These are phyloP conservation scores for Cyamopsis tetragonoloba DNA, from an alignment of 306 rosid species.

Conservation along the genomic window DNA sequence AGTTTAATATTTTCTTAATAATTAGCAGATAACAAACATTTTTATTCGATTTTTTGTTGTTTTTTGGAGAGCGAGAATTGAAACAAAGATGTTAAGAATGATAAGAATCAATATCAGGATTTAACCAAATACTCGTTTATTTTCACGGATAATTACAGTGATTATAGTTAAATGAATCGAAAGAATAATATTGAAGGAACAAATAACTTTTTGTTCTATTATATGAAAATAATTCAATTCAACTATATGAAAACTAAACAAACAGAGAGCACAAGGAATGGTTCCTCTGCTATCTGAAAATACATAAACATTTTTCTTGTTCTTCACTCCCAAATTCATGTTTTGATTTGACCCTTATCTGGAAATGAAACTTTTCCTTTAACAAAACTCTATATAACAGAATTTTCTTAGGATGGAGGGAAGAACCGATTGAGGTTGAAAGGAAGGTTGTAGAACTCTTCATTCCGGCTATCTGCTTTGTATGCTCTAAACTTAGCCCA, in stretches of 20 bases:
- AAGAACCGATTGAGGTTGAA: conserved; percentile 94
- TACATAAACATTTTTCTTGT: conserved; percentile 11
- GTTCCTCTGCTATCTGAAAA: conserved; percentile 12
- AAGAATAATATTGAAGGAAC: neutral
- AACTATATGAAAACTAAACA: conserved; percentile 17
- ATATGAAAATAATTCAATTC: conserved; percentile 42
- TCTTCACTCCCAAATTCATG: conserved; percentile 24
- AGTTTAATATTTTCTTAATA: no score
- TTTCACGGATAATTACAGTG: neutral
- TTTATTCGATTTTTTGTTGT: no score
- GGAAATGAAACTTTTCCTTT: conserved; percentile 83
- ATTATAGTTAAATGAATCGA: neutral
- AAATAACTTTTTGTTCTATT: conserved; percentile 17
- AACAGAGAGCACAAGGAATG: conserved; percentile 16
- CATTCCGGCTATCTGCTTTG: conserved; percentile 75
- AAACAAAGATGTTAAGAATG: no score
- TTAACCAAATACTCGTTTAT: no score
- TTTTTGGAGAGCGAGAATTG: no score
- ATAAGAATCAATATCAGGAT: no score
- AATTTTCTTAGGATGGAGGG: conserved; percentile 68
- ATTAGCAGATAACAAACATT: no score
- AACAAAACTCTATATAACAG: conserved; percentile 11
- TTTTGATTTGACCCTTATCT: conserved; percentile 20
- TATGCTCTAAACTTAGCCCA: conserved; percentile 86
- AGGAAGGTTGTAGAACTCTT: conserved; percentile 89